Base-by-base conservation (phyloP, 805 yeast species). In the Metschnikowia peoriensis region DNA sequence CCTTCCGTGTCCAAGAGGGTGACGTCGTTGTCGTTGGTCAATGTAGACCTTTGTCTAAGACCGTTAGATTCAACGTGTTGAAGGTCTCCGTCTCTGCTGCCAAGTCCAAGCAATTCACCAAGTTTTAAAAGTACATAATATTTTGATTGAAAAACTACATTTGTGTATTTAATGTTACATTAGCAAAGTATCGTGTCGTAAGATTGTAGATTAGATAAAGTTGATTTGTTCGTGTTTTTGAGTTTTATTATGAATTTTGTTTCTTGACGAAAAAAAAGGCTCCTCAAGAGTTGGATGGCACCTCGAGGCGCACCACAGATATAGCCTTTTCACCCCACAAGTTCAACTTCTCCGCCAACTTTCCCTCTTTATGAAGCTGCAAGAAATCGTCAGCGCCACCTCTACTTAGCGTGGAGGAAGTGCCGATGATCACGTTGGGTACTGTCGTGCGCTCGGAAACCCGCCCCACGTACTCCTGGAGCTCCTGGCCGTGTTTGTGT, bases 21-120 rank as follows among this genome's bases (percentile, higher is more conserved):
- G 99, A 94, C 76, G 83, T 88, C 66, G 99, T 94, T 72, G 92
- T 97, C 70, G 97, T 94, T 79, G 99, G 99, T 78, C 99, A 94
- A 85, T 94, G 99, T 88, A 93, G 99, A 87, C 99, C 99, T 73
- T 82, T 94, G 78, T 94, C 99, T 73, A 94, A 94, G 84, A 94
- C 99, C 70, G 97, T 94, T 72, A 93, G 99, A 89, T 94, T 94
- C 89, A 94, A 94, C 86, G 99, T 94, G 73, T 83, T 94, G 75
- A 91, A 92, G 82, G 97, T 94, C 82, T 41, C 92, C 73, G 81
- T 91, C 73, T 85, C 94, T 76, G 81, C 84, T 70, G 89, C 92
- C 77, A 87, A 88, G 81, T 76, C 90, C 65, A 94, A 94, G 89
- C 90, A 89, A 83, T 94, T 94, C 86, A 71, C 91, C 81, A 94